Conservation (phyloP, 306 rosid species). For the Vicia villosa region DNA sequence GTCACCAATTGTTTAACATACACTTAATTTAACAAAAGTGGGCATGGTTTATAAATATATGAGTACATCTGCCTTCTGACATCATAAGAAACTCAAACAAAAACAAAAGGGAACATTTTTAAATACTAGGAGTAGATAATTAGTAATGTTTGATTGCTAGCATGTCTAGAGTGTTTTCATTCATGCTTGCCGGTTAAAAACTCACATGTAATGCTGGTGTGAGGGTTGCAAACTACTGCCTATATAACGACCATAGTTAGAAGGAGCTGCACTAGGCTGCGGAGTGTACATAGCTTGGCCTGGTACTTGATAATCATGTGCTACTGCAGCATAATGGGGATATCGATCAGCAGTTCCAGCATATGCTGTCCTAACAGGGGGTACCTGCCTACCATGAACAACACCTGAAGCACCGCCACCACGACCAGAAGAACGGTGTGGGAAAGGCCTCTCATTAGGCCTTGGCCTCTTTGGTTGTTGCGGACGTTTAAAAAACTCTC, state of each 20-base stretch:
- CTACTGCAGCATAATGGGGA: constrained; percentile 41
- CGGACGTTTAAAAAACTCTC: constrained; percentile 54
- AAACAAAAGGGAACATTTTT: constrained; percentile 19
- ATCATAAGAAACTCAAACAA: constrained; percentile 16
- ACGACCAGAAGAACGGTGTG: constrained; percentile 49
- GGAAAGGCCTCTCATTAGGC: constrained; percentile 47
- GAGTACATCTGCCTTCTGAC: constrained; percentile 23
- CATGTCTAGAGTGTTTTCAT: constrained; percentile 27
- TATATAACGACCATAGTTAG: constrained; percentile 54
- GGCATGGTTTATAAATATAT: not conserved
- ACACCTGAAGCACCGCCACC: constrained; percentile 39
- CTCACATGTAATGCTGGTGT: constrained; percentile 61
- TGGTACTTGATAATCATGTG: constrained; percentile 59
- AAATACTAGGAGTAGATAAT: not conserved
- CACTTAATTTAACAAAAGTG: not conserved
- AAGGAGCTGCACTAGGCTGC: constrained; percentile 47
- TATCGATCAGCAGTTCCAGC: constrained; percentile 51
- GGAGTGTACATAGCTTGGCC: constrained; percentile 56
- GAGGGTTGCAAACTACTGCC: constrained; percentile 60
- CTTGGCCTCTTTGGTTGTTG: constrained; percentile 60
- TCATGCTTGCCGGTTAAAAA: constrained; percentile 5
- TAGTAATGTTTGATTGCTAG: constrained; percentile 23
- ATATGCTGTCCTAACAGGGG: constrained; percentile 54
- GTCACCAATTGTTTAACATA: not conserved
- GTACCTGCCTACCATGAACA: constrained; percentile 48